These are phyloP conservation scores for Backusella mclennaniae DNA, from an alignment of 192 early-diverging fungal species.

Conservation along the genomic window DNA sequence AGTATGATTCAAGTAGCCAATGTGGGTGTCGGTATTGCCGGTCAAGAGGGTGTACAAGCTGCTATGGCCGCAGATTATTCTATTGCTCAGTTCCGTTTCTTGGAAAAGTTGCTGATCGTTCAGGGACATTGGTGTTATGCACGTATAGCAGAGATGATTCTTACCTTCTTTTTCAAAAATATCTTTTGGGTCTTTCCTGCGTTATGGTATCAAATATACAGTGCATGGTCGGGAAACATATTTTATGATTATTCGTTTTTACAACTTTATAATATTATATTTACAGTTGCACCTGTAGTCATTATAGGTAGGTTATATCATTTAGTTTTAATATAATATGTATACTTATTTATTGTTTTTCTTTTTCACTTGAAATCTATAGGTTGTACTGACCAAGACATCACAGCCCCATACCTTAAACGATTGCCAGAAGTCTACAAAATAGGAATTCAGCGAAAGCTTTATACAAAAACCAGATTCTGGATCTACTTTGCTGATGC, in stretches of 20 bases:
- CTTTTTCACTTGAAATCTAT: not conserved
- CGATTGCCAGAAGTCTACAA: constrained; percentile 69
- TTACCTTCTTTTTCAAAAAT: constrained; percentile 98
- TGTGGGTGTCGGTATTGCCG: constrained; percentile 76
- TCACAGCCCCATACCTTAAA: constrained; percentile 54
- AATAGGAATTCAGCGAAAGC: constrained; percentile 80
- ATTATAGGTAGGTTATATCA: constrained; percentile 48
- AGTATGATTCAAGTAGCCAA: constrained; percentile 97
- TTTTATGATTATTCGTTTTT: constrained; percentile 95
- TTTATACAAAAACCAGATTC: constrained; percentile 84
- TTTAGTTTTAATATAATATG: not conserved
- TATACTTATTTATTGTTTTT: constrained; percentile 3
- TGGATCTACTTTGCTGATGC: constrained; percentile 87
- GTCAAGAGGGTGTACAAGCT: constrained; percentile 86
- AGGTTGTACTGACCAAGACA: constrained; percentile 71
- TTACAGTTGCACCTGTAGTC: constrained; percentile 67
- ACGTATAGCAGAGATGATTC: constrained; percentile 85
- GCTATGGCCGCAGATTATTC: constrained; percentile 94
- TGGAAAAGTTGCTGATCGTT: constrained; percentile 83
- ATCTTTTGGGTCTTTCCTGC: constrained; percentile 89
- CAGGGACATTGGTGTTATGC: constrained; percentile 93
- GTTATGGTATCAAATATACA: constrained; percentile 95
- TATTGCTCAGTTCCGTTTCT: constrained; percentile 89
- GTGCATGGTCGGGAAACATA: constrained; percentile 84
- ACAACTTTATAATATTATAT: constrained; percentile 81